Percentiles rank a stretch among this genome's conserved stretches.
phyloP scores from a whole-genome alignment of 1,284 basidiomycete species.

The Moniliella sp. region DNA sequence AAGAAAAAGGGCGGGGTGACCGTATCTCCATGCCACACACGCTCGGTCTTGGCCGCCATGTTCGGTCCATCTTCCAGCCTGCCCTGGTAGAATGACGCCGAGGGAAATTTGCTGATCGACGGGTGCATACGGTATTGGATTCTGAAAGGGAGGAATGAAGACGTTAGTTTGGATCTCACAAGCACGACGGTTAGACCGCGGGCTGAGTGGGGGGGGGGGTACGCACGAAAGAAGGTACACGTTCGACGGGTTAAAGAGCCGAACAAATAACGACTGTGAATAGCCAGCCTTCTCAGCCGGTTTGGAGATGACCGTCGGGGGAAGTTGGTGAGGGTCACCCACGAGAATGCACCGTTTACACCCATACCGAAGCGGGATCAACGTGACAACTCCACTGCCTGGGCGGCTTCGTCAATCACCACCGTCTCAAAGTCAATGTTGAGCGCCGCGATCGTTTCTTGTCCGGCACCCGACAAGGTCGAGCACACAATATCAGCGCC shows the following conservation, averaged over 20 bases:
- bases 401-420: slow-evolving; percentile 93
- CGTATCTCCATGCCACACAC: slow-evolving; percentile 60
- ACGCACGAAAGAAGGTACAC: slow-evolving; percentile 70
- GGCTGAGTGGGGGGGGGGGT: too few species aligned
- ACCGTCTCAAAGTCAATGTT: slow-evolving; percentile 75
- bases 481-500: slow-evolving; percentile 74
- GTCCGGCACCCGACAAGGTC: slow-evolving; percentile 66
- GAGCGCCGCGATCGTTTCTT: slow-evolving; percentile 54
- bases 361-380: slow-evolving; percentile 81
- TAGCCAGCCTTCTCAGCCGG: slow-evolving; percentile 62
- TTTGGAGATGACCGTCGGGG: slow-evolving; percentile 79
- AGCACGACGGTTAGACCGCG: too few species aligned
- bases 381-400: slow-evolving; percentile 88
- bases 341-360: slow-evolving; percentile 75
- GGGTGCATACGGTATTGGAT: slow-evolving; percentile 99
- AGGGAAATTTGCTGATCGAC: slow-evolving; percentile 72
- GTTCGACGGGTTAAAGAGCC: slow-evolving; percentile 60
- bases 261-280: slow-evolving; percentile 75
- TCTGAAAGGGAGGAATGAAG: slow-evolving; percentile 37
- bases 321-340: slow-evolving; percentile 88
- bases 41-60: slow-evolving; percentile 62
- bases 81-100: slow-evolving; percentile 66
- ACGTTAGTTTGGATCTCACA: neutral
- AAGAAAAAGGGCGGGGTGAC: slow-evolving; percentile 76
- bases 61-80: slow-evolving; percentile 63